Evolutionary conservation across 2,329 filamentous ascomycete species (phyloP), one percentile per base, ranked within the genome.

Genomic region (Penicillium sp.): DNA sequence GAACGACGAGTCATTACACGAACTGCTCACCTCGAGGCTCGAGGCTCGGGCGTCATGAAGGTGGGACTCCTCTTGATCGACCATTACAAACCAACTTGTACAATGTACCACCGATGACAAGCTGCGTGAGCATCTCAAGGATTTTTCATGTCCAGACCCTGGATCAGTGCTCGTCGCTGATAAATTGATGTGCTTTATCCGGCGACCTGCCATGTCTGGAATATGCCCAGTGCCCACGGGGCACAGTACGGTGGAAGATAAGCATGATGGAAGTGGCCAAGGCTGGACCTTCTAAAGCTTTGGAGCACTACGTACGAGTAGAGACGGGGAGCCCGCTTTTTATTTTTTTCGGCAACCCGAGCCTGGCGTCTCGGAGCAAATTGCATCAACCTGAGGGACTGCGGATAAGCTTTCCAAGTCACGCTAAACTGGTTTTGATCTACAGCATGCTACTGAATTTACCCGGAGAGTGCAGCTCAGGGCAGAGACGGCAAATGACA

Each of bases 61-160:
- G 19, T 22, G 19, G 19, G 5, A 22, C 19, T 22, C 19, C 19
- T 22, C 19, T 92, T 92, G 67, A 72, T 93, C 25, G 88, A 92
- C 61, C 88, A 92, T 67, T 84, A 85, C 70, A 90, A 92, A 68
- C 84, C 86, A 0, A 79, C 83, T 0, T 92, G 92, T 65, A 81
- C 79, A 1, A 77, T 92, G 92, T 65, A 81, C 79, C 1, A 77
- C 80, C 0, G 88, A 93, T 59, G 69, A 92, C 52, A 89, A 89
- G 70, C 76, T 90, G 0, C 88, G 84, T 64, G 88, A 92, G 71
- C 77, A 86, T 35, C 70, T 91, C 4, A 78, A 77, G 0, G 65
- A 91, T 18, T 73, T 92, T 3, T n/a, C n/a, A 74, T 72, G 0
- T n/a, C n/a, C n/a, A n/a, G n/a, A n/a, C n/a, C 75, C 78, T 0